Conservation (phyloP, 352 stramenopile species). For the Globisporangium nagaii region DNA sequence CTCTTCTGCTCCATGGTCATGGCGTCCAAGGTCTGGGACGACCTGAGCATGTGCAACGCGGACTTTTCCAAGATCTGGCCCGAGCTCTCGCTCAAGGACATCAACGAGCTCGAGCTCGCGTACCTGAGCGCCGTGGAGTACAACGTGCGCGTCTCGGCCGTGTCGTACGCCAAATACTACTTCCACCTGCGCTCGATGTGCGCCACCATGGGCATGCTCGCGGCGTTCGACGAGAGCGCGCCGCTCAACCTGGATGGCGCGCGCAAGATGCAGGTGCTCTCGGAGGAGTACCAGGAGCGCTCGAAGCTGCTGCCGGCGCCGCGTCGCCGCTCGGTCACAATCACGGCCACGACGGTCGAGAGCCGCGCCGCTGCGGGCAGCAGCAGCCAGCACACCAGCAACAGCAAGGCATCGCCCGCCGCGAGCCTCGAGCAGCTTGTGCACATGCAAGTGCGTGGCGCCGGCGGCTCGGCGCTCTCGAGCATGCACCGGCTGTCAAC, state of each 20-base stretch:
- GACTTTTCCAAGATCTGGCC: constrained; percentile 95
- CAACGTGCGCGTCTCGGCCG: constrained; percentile 83
- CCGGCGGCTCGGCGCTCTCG: constrained; percentile 36
- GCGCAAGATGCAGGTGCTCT: constrained; percentile 85
- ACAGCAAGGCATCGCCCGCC: constrained; percentile 47
- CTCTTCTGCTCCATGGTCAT: constrained; percentile 97
- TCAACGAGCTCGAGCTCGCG: constrained; percentile 94
- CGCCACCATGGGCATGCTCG: constrained; percentile 80
- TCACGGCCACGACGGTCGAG: constrained; percentile 48
- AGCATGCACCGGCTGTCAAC: constrained; percentile 54
- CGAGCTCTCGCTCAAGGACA: constrained; percentile 88
- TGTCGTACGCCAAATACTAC: constrained; percentile 94
- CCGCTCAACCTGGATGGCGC: constrained; percentile 78
- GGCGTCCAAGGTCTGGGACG: constrained; percentile 96
- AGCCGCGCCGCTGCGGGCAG: constrained; percentile 19
- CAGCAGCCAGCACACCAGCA: no score
- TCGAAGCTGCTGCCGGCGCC: constrained; percentile 69
- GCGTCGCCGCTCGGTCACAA: constrained; percentile 73
- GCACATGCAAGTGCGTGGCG: constrained; percentile 75
- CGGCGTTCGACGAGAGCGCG: constrained; percentile 67
- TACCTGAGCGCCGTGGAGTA: constrained; percentile 90
- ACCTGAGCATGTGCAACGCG: constrained; percentile 96
- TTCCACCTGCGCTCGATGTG: constrained; percentile 95
- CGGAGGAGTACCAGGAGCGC: constrained; percentile 82
- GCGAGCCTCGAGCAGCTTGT: constrained; percentile 81